Conservation (phyloP, 495 filamentous ascomycete genomes). For the Cetradonia linearis region DNA sequence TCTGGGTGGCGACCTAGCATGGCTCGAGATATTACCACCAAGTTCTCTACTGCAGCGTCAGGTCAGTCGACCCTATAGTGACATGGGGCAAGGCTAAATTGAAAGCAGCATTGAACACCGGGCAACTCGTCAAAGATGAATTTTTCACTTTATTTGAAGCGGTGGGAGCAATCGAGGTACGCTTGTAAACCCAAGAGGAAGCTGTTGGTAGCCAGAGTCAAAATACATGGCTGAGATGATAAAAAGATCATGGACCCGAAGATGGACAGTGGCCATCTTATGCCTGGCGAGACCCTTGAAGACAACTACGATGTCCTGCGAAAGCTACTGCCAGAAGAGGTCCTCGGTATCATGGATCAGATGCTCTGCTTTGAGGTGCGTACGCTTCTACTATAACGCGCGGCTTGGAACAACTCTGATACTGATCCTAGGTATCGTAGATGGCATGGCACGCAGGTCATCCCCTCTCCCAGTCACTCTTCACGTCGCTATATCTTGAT, state of each 20-base stretch:
- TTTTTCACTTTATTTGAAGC: conserved; percentile 87
- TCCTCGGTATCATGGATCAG: conserved; percentile 90
- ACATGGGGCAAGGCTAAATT: background rate
- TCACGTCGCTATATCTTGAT: conserved; percentile 91
- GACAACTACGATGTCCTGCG: conserved; percentile 73
- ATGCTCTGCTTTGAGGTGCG: conserved; percentile 78
- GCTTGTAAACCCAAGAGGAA: conserved; percentile 23
- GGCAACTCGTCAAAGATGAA: conserved; percentile 87
- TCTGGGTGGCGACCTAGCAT: background rate
- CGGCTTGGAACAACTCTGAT: conserved; percentile 16
- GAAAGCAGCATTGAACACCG: conserved; percentile 55
- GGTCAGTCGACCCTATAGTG: conserved; percentile 8
- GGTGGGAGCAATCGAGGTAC: conserved; percentile 88
- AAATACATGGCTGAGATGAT: background rate
- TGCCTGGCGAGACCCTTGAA: conserved; percentile 66
- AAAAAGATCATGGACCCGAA: conserved; percentile 92
- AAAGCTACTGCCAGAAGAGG: conserved; percentile 61
- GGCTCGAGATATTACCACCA: conserved; percentile 19
- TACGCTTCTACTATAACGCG: conserved; percentile 10
- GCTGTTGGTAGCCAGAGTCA: background rate
- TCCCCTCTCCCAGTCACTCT: conserved; percentile 85
- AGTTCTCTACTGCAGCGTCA: conserved; percentile 21
- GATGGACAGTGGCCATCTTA: conserved; percentile 88
- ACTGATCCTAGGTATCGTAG: conserved; percentile 36
- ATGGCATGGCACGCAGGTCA: conserved; percentile 97